Conservation (phyloP, 2,329 filamentous ascomycete species). For the Tolypocladium paradoxum region DNA sequence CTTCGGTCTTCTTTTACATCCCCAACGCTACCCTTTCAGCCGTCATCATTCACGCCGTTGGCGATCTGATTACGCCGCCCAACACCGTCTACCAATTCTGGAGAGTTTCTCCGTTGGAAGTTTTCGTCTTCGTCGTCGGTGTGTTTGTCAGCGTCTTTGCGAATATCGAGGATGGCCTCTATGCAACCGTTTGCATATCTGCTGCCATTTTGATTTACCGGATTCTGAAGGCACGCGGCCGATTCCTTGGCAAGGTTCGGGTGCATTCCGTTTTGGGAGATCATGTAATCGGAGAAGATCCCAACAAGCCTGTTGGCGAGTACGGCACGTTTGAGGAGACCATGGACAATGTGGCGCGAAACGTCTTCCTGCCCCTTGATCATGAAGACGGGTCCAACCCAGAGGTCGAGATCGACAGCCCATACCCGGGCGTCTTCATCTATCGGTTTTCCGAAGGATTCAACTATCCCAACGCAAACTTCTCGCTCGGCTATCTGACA, state of each 20-base stretch:
- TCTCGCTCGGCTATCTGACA: constrained; percentile 72
- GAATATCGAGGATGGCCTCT: constrained; percentile 85
- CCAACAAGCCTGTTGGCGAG: constrained; percentile 32
- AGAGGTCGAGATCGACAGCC: constrained; percentile 63
- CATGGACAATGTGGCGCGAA: constrained; percentile 46
- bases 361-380: constrained; percentile 77
- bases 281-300: constrained; percentile 55
- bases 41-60: constrained; percentile 93
- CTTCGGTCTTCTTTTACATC: constrained; percentile 89
- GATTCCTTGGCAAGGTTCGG: constrained; percentile 57
- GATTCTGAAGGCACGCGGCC: constrained; percentile 69
- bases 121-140: constrained; percentile 85
- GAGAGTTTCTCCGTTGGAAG: constrained; percentile 82
- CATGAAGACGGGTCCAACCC: constrained; percentile 90
- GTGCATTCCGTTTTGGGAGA: constrained; percentile 78
- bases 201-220: constrained; percentile 72
- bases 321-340: constrained; percentile 46
- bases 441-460: constrained; percentile 92
- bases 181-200: constrained; percentile 71
- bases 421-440: constrained; percentile 89
- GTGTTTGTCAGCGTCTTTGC: constrained; percentile 84
- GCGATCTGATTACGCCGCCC: constrained; percentile 82
- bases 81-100: constrained; percentile 93
- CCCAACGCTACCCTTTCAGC: constrained; percentile 69
- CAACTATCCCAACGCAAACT: constrained; percentile 89